Percentiles rank a stretch among this genome's conserved stretches.
Evolutionary conservation across 2,329 filamentous ascomycete species (phyloP).

Genomic region (Aspergillus brasiliensis): DNA sequence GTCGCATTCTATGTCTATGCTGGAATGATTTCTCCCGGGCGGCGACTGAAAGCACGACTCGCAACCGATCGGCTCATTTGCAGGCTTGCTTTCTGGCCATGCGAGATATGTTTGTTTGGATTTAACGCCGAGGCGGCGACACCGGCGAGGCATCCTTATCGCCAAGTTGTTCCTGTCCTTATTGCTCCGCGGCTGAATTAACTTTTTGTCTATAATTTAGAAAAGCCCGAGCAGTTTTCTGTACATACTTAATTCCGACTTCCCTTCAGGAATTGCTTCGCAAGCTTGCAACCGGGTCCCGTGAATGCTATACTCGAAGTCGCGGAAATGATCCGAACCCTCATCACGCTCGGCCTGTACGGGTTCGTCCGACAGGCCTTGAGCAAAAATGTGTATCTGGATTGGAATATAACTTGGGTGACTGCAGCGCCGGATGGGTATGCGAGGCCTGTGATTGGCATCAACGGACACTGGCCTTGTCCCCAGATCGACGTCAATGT

Average conservation of each 20-base stretch:
- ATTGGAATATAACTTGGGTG: slow-evolving; percentile 10
- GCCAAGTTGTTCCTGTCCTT: neutral
- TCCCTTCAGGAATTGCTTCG: neutral
- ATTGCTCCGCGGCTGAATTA: neutral
- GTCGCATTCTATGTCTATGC: slow-evolving; percentile 4
- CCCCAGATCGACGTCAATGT: slow-evolving; percentile 54
- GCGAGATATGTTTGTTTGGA: slow-evolving; percentile 7
- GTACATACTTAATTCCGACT: neutral
- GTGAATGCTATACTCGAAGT: slow-evolving; percentile 3
- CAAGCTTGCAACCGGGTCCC: neutral
- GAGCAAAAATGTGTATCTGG: slow-evolving; percentile 44
- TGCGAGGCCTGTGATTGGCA: neutral
- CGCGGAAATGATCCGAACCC: slow-evolving; percentile 1
- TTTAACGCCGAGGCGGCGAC: neutral
- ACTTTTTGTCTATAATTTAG: neutral
- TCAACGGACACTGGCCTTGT: slow-evolving; percentile 45
- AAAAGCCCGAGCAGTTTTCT: neutral
- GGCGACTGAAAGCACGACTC: neutral
- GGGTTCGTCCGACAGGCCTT: neutral
- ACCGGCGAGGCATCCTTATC: neutral
- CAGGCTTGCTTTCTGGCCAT: neutral
- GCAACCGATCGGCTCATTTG: neutral
- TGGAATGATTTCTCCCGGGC: slow-evolving; percentile 2
- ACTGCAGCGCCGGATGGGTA: slow-evolving; percentile 1
- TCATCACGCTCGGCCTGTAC: slow-evolving; percentile 2